These are phyloP conservation scores for Cyclostephanos tholiformis DNA, from an alignment of 108 stramenopile genomes.

Conservation along the genomic window DNA sequence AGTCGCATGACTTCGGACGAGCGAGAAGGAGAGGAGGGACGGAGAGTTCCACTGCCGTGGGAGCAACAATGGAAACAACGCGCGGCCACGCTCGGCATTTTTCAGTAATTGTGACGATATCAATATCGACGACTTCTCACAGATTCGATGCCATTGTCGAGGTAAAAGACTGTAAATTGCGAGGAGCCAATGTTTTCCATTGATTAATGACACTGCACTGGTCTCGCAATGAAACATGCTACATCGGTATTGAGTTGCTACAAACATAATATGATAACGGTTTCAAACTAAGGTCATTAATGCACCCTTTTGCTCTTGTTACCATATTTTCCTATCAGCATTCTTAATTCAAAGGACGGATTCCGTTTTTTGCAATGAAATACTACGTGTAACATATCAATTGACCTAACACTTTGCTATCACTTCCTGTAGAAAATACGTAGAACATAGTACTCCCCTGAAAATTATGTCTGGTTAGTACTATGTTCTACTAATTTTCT, in stretches of 20 bases:
- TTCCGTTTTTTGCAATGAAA: no score
- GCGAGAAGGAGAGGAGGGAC: not conserved
- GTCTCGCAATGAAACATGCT: not conserved
- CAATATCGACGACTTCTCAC: not conserved
- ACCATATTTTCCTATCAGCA: no score
- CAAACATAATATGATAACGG: not conserved
- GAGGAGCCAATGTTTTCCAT: slow-evolving; percentile 3
- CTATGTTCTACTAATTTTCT: no score
- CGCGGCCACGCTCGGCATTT: not conserved
- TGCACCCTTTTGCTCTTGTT: no score
- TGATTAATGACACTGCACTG: not conserved
- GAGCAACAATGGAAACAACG: not conserved
- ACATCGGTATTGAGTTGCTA: not conserved
- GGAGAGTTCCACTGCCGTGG: no score
- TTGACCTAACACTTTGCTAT: no score
- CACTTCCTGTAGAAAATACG: no score
- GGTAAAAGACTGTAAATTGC: not conserved
- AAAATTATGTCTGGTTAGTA: no score
- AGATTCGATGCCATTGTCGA: not conserved
- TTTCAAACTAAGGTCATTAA: no score
- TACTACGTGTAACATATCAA: no score
- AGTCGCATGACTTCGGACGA: not conserved
- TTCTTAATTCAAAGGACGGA: no score
- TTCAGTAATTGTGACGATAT: not conserved
- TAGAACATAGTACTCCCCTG: no score